Evolutionary conservation across 1,139 yeast genomes (phyloP), one percentile per base, ranked within the genome.

Genomic region (Ogataea hybrid): DNA sequence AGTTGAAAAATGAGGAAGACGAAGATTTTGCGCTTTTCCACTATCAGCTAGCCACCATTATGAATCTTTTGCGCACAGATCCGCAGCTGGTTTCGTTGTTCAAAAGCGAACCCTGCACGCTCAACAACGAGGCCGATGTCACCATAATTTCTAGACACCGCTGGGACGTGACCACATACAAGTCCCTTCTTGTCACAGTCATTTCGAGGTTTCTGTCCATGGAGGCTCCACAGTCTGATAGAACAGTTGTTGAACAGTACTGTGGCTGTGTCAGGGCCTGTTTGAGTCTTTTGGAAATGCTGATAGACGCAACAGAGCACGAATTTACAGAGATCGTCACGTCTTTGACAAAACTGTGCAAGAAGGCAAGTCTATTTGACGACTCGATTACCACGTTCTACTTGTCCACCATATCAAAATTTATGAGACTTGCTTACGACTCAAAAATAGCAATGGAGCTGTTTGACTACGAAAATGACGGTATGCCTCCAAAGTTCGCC

Each of bases 121-220:
- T 80, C 53, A 79, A 70, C 58, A 70, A 69, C 39, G 68, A 73
- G 35, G 64, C 65, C 46, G 46, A 72, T 66, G 46, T 59, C 62
- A 39, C 56, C 11, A 57, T 71, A 3, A 59, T 73, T 10, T 61
- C 58, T 22, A 49, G 65, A 0, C 71, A 73, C 43, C 59, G 64
- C 11, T 74, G 81, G 79, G 77, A 75, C 43, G 68, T 79, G 6
- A 77, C 86, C 0, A 80, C 85, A 0, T 84, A 83, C 57, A 80
- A 81, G 50, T 73, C 79, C 5, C 66, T 84, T 28, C 55, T 79
- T 0, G 52, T 80, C 14, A 64, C 68, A 29, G 62, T 77, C 2
- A 52, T 81, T n/a, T 62, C 70, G 37, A 74, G 69, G 39, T 78
- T 79, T 42, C 55, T 81, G 14, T 53, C 59, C 4, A 50, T 54